These are phyloP conservation scores for Phlebiopsis flavidoalba DNA, from an alignment of 768 basidiomycete genomes.

Conservation along the genomic window DNA sequence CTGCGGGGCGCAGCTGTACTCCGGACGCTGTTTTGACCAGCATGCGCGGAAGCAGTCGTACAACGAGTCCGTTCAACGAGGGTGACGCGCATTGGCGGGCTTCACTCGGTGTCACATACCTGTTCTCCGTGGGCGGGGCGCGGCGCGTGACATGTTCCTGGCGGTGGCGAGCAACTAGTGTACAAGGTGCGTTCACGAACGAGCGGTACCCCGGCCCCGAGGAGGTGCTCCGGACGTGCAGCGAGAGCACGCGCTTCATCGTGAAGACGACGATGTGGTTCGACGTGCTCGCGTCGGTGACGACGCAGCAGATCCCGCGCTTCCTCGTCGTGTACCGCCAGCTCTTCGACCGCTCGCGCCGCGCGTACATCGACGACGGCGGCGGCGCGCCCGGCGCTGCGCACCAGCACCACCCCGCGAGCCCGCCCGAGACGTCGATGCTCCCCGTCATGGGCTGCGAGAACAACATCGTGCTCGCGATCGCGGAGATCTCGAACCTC, in stretches of 20 bases:
- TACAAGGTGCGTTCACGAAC: slow-evolving; percentile 38
- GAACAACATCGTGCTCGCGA: slow-evolving; percentile 70
- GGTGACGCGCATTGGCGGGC: slow-evolving; percentile 78
- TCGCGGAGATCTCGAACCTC: slow-evolving; percentile 68
- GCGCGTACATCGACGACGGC: slow-evolving; percentile 37
- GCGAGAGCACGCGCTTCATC: slow-evolving; percentile 59
- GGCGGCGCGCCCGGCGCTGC: slow-evolving; percentile 15
- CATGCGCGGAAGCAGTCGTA: slow-evolving; percentile 11
- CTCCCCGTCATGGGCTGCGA: slow-evolving; percentile 82
- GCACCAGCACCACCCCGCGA: slow-evolving; percentile 3
- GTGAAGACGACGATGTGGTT: slow-evolving; percentile 86
- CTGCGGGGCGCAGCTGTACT: slow-evolving; percentile 4
- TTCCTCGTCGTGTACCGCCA: slow-evolving; percentile 51
- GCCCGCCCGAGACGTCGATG: slow-evolving; percentile 55
- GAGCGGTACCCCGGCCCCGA: slow-evolving; percentile 33
- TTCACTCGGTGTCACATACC: slow-evolving; percentile 77
- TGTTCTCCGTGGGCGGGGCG: slow-evolving; percentile 76
- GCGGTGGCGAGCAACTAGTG: slow-evolving; percentile 55
- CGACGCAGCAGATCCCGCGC: slow-evolving; percentile 53
- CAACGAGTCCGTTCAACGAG: slow-evolving; percentile 30
- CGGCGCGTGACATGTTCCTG: slow-evolving; percentile 65
- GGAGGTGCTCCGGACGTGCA: slow-evolving; percentile 40
- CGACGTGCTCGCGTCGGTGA: slow-evolving; percentile 75
- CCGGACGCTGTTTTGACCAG: slow-evolving; percentile 6
- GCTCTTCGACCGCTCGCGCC: slow-evolving; percentile 45